A percentile compares a stretch with the other conserved stretches of the same genome.
These are phyloP conservation scores for Trichoderma arundinaceum DNA, from an alignment of 2,329 filamentous ascomycete species.

Conservation along the genomic window DNA sequence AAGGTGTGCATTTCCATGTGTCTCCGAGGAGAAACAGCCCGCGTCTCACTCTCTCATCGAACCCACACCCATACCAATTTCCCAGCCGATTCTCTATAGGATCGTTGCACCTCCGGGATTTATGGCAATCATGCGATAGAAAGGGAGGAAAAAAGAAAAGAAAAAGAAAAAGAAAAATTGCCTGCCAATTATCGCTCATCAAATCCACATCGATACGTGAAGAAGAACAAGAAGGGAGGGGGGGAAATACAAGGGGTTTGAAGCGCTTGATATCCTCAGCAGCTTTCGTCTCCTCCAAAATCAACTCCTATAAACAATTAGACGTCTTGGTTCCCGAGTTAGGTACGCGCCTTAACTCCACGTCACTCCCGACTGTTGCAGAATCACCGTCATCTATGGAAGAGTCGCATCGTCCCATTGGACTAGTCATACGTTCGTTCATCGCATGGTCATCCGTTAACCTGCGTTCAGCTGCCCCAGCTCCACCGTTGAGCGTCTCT, in stretches of 20 bases:
- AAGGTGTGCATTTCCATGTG: neutral
- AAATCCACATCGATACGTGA: neutral
- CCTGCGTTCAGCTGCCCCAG: slow-evolving; percentile 1
- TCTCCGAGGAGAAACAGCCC: neutral
- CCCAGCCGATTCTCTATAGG: neutral
- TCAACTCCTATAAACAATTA: neutral
- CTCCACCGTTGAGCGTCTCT: neutral
- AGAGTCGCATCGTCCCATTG: slow-evolving; percentile 33
- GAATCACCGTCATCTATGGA: slow-evolving; percentile 43
- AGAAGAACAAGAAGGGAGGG: neutral
- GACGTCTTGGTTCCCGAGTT: slow-evolving; percentile 38
- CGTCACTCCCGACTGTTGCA: slow-evolving; percentile 41
- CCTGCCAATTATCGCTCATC: neutral
- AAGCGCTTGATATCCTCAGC: neutral
- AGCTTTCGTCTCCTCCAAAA: neutral
- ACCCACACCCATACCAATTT: neutral
- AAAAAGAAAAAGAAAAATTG: neutral
- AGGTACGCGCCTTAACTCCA: slow-evolving; percentile 43
- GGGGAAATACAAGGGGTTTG: neutral
- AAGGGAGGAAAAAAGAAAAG: neutral
- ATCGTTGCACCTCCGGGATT: neutral
- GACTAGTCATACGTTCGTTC: slow-evolving; percentile 23
- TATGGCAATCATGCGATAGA: neutral
- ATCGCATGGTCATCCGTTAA: slow-evolving; percentile 19
- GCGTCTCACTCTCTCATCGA: neutral